Percentiles rank a stretch among this genome's conserved stretches.
These are phyloP conservation scores for Agaricus subrufescens DNA, from an alignment of 768 basidiomycete species.

Conservation along the genomic window DNA sequence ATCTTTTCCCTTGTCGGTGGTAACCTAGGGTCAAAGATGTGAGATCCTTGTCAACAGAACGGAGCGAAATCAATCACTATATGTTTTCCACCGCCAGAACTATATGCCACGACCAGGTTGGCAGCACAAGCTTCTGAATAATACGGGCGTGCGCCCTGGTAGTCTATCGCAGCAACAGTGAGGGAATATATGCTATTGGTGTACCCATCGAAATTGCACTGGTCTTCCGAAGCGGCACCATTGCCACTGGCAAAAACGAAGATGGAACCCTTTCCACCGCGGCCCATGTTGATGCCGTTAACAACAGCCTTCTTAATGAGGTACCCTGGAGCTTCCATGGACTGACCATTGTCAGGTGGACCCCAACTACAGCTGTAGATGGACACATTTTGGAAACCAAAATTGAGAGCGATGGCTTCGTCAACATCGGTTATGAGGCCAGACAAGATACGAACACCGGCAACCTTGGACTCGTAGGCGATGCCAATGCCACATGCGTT, in stretches of 20 bases:
- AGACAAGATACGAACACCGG: slow-evolving; percentile 93
- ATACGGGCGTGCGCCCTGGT: slow-evolving; percentile 90
- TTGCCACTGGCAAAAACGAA: slow-evolving; percentile 99
- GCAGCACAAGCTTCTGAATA: slow-evolving; percentile 98
- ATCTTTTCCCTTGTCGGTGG: slow-evolving; percentile 87
- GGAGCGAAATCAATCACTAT: slow-evolving; percentile 59
- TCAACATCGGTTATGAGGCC: slow-evolving; percentile 94
- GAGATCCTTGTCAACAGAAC: slow-evolving; percentile 2
- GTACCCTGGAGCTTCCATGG: slow-evolving; percentile 92
- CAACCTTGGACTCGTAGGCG: slow-evolving; percentile 86
- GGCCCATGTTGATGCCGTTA: slow-evolving; percentile 89
- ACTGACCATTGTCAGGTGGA: slow-evolving; percentile 88
- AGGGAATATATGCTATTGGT: slow-evolving; percentile 97
- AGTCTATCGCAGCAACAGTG: slow-evolving; percentile 93
- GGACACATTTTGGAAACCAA: slow-evolving; percentile 85
- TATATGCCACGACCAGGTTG: slow-evolving; percentile 94
- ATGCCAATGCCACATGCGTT: slow-evolving; percentile 93
- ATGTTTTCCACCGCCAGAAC: slow-evolving; percentile 88
- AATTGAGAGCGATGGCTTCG: slow-evolving; percentile 93
- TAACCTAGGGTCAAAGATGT: slow-evolving; percentile 53
- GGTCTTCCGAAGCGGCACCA: slow-evolving; percentile 85
- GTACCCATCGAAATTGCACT: slow-evolving; percentile 99
- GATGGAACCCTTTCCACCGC: slow-evolving; percentile 85
- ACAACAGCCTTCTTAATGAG: slow-evolving; percentile 92
- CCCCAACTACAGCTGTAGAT: slow-evolving; percentile 99